phyloP scores from a whole-genome alignment of 106 monocot genomes.

The Platanthera zijinensis region DNA sequence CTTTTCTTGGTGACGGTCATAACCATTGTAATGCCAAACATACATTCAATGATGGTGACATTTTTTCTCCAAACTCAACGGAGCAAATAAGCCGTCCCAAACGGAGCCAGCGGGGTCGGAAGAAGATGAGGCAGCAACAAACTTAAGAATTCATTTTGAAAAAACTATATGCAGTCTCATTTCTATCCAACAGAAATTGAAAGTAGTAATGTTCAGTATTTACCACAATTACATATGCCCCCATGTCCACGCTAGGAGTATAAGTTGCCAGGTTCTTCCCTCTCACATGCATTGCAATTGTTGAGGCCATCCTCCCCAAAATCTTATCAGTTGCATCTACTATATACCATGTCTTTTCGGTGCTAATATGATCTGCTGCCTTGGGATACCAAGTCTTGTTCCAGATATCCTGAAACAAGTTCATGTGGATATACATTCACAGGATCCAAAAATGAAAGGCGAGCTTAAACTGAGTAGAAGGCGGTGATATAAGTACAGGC shows the following conservation, averaged over 20 bases:
- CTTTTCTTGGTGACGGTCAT: too few species aligned
- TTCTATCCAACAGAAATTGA: neutral
- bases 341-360: constrained; percentile 91
- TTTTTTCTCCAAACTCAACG: too few species aligned
- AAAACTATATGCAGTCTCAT: neutral
- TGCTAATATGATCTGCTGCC: constrained; percentile 75
- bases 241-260: constrained; percentile 95
- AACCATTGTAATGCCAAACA: too few species aligned
- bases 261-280: constrained; percentile 82
- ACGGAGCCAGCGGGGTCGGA: too few species aligned
- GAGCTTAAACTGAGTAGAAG: neutral
- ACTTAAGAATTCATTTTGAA: neutral
- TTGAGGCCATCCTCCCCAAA: constrained; percentile 74
- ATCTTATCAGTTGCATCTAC: constrained; percentile 90
- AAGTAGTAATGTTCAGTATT: neutral
- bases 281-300: constrained; percentile 80
- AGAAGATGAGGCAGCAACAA: neutral
- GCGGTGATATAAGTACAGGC: constrained; percentile 31
- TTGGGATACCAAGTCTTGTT: constrained; percentile 98
- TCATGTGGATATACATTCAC: neutral
- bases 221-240: constrained; percentile 93
- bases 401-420: constrained; percentile 67
- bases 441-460: neutral
- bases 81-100: too few species aligned
- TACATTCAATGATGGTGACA: too few species aligned